Percentiles rank a stretch among this genome's conserved stretches.
Conservation (phyloP, 148 eudicot genomes). For the Vaccinium corymbosum region DNA sequence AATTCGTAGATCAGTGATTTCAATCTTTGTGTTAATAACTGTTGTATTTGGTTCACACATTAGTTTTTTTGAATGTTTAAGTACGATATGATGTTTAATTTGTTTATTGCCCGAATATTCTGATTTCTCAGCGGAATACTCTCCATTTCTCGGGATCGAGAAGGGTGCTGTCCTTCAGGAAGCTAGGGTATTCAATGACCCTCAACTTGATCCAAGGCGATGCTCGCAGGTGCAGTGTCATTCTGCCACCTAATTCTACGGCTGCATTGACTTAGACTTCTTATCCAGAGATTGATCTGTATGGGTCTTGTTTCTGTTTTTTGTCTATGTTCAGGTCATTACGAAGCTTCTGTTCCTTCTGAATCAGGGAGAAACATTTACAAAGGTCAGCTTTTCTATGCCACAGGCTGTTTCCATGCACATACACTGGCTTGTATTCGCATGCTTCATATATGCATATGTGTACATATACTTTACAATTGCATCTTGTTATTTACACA, state of each 20-base stretch:
- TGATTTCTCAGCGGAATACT: constrained; percentile 61
- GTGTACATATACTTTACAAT: neutral
- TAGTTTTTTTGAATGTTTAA: neutral
- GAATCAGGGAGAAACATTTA: constrained; percentile 83
- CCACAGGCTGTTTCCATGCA: neutral
- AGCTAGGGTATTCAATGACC: constrained; percentile 94
- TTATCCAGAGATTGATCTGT: too few relatives aligned
- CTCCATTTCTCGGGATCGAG: constrained; percentile 89
- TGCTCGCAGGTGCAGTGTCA: constrained; percentile 67
- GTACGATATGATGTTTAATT: constrained; percentile 6
- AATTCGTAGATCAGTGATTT: neutral
- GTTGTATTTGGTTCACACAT: neutral
- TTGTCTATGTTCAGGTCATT: constrained; percentile 50
- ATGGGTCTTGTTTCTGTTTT: neutral
- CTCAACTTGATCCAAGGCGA: constrained; percentile 87
- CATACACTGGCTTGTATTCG: neutral
- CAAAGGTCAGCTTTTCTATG: constrained; percentile 50
- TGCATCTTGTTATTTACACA: neutral
- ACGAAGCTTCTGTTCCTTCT: constrained; percentile 82
- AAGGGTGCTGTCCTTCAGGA: constrained; percentile 95
- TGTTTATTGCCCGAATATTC: neutral
- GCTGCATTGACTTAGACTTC: neutral
- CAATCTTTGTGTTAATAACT: neutral
- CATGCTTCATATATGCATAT: neutral
- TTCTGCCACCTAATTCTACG: constrained; percentile 4